Evolutionary conservation across 345 rosid genomes (phyloP), one percentile per base, ranked within the genome.

Genomic region (Combretum micranthum): DNA sequence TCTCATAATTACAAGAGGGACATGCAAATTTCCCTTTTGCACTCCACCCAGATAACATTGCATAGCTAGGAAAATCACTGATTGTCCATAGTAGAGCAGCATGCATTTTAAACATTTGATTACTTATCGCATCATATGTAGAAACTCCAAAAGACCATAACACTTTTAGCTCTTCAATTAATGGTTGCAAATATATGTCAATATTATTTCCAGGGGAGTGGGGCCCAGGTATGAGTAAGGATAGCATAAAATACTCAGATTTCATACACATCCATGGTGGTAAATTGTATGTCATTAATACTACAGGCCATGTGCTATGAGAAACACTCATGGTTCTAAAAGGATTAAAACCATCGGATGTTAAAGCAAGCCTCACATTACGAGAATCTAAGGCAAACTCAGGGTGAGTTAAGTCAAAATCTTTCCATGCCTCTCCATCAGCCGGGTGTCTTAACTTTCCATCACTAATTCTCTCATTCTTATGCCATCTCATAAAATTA

Each of bases 241-340:
- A 53, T 23, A 62, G 23, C 15, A 53, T 48, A 21, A 42, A 20
- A 22, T 43, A 44, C 5, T 20, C 17, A 12, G 15, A 4, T 21
- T 62, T 62, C 51, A 62, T 44, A 15, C 43, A 53, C 52, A 21
- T 43, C 66, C 58, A 62, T 22, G 51, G 52, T 2, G 59, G 59
- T 13, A 53, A 44, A 26, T 62, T 62, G 22, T 53, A 62, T 12
- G 52, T 15, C 15, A 45, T 15, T 12, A 53, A 19, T 13, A 23
- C 68, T 4, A 50, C 18, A n/a, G 22, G 10, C 15, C n/a, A 1
- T 21, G 53, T 13, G 62, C 49, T 23, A 15, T 1, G 44, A 44
- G 17, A n/a, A 13, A 54, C 37, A 55, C 37, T 45, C 45, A n/a
- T n/a, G n/a, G n/a, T n/a, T n/a, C n/a, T n/a, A n/a, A n/a, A n/a